Base-by-base conservation (phyloP, 306 rosid genomes). In the Nissolia schottii region DNA sequence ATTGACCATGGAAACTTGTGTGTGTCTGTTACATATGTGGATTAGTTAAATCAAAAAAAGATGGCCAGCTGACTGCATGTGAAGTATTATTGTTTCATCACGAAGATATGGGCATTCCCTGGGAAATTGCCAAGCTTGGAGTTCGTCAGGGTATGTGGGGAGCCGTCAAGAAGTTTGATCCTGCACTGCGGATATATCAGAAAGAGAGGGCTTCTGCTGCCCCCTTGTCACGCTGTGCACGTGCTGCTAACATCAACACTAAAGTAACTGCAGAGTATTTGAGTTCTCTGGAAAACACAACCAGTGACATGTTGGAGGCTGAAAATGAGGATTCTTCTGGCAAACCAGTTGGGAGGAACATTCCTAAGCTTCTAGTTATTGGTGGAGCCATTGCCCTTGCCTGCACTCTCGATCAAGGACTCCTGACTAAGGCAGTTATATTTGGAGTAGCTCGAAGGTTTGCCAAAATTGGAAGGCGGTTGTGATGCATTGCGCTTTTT, bases 81-180 rank as follows among this genome's bases (percentile, higher is more conserved):
- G 99, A 94, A 84, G 87, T 94, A 68, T 59, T 91, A 46, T 71
- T 94, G 66, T 94, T 87, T 86, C 99, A 94, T 60, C 78, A 87
- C 0, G 99, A 94, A 82, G 99, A 91, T 83, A 94, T 94, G 99
- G 99, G 99, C n/a, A 94, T 94, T 14, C 97, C 97, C 12, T 89
- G 99, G 99, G 99, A 94, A 83, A 79, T 94, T 19, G 97, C 99
- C 1, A 94, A 94, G 77, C 92, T 94, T 14, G 99, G 97, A 66
- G 89, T 94, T 43, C 89, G 89, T 56, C 92, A 89, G 74, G 99
- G 99, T 4, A 94, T 94, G 99, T 94, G 99, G 99, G 99, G 99
- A 69, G 88, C 96, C 37, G 99, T 94, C 22, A 83, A 89, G 87
- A 94, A 94, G 87, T 76, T 91, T 15, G 99, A 94, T 5, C 95